Evolutionary conservation across 73 alveolate genomes (phyloP).

Genomic region (Paramecium biaurelia): DNA sequence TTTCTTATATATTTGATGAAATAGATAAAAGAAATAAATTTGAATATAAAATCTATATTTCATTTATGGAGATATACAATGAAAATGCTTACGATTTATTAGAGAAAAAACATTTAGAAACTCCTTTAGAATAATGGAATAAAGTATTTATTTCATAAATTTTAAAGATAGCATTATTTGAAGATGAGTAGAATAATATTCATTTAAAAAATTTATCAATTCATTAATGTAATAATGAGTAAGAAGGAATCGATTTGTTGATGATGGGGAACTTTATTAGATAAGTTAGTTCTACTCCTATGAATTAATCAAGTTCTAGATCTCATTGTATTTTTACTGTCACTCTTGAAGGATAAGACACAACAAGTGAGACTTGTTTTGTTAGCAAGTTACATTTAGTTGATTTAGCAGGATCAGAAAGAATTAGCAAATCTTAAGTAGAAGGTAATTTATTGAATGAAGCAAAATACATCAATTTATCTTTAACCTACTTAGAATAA

Average conservation of each 20-base stretch:
- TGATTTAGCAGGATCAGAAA: slow-evolving; percentile 97
- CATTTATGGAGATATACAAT: slow-evolving; percentile 95
- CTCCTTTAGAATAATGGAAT: slow-evolving; percentile 90
- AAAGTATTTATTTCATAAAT: slow-evolving; percentile 45
- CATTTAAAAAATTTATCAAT: slow-evolving; percentile 88
- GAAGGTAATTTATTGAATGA: slow-evolving; percentile 89
- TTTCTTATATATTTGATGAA: slow-evolving; percentile 84
- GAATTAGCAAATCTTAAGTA: slow-evolving; percentile 86
- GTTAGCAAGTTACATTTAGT: slow-evolving; percentile 84
- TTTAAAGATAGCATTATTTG: slow-evolving; percentile 78
- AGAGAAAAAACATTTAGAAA: slow-evolving; percentile 84
- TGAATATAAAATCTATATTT: slow-evolving; percentile 81
- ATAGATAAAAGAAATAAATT: slow-evolving; percentile 72
- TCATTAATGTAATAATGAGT: slow-evolving; percentile 82
- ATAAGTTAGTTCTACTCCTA: slow-evolving; percentile 90
- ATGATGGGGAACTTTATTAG: slow-evolving; percentile 94
- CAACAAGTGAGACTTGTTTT: slow-evolving; percentile 52
- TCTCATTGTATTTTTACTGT: slow-evolving; percentile 95
- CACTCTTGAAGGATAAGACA: slow-evolving; percentile 79
- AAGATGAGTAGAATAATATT: slow-evolving; percentile 86
- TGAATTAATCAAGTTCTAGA: slow-evolving; percentile 91
- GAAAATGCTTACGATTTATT: slow-evolving; percentile 96
- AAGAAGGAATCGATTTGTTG: slow-evolving; percentile 92
- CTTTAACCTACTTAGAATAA: slow-evolving; percentile 89
- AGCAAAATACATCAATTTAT: slow-evolving; percentile 90